Conservation (phyloP, 179 eudicot species). For the Nepenthes alata region DNA sequence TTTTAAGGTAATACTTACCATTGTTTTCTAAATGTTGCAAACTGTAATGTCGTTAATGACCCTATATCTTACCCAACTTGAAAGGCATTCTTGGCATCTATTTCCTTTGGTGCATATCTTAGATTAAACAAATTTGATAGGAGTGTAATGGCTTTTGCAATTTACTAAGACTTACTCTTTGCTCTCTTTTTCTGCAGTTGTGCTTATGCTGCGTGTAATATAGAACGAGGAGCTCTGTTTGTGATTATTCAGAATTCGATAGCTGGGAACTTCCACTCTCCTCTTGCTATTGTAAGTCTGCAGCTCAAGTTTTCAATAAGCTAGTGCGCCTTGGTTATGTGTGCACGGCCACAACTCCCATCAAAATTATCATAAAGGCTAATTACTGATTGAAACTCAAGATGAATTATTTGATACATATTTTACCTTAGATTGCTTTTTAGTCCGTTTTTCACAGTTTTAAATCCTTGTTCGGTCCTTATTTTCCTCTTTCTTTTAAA, state of each 20-base stretch:
- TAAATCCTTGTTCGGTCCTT: too few species aligned
- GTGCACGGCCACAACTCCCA: too few species aligned
- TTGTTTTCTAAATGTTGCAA: too few species aligned
- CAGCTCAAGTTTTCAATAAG: background rate
- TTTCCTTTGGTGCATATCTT: background rate
- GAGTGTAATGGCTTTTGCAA: background rate
- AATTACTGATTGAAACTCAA: too few species aligned
- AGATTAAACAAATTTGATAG: background rate
- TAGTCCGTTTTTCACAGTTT: too few species aligned
- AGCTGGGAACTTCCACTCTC: background rate
- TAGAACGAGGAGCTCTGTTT: slow-evolving; percentile 8
- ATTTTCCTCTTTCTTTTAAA: too few species aligned
- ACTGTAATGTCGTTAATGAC: too few species aligned
- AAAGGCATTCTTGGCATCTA: background rate
- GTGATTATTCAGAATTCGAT: slow-evolving; percentile 1
- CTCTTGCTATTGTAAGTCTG: background rate
- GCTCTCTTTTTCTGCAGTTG: slow-evolving; percentile 22
- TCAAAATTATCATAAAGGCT: too few species aligned
- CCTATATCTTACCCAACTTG: too few species aligned
- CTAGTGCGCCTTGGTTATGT: background rate
- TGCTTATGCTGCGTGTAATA: slow-evolving; percentile 21
- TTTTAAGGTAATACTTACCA: too few species aligned
- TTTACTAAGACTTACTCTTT: background rate
- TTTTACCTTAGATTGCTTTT: too few species aligned
- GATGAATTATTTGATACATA: too few species aligned